Base-by-base conservation (phyloP, 2,329 filamentous ascomycete species). In the Clarireedia sp. region DNA sequence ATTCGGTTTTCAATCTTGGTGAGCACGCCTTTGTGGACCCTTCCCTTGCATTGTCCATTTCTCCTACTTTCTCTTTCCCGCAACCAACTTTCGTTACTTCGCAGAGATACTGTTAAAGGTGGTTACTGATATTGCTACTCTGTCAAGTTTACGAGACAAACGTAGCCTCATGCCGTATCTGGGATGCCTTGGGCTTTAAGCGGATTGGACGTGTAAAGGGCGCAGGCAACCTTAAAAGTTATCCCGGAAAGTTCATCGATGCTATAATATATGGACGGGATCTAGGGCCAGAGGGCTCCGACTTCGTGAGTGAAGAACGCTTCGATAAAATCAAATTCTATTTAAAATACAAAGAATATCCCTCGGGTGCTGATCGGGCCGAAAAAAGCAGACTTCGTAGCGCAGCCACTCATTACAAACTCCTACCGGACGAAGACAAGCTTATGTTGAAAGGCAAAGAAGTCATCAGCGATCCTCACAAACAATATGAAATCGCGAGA, bases 251-350 rank as follows among this genome's bases (percentile, higher is more conserved):
- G 57, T 71, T 74, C 5, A 76, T 82, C 19, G 79, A 82, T 66
- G 79, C 78, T 19, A 81, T 82, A 51, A 81, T 82, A 48, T 82
- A 80, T 64, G 85, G 86, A 36, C 78, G 82, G 53, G 82, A 85
- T 36, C 61, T 70, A 4, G 66, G 64, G 10, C 64, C 75, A 38
- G 86, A 89, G 65, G 81, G 80, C 65, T 89, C 94, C 69, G 89
- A 94, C 70, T 85, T 89, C 69, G 86, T 92, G 66, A 91, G 87
- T 71, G 91, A 96, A 76, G 91, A 96, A 75, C 89, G 94, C 64
- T 97, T 97, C 77, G 92, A 96, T 77, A 96, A 96, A 78, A 97
- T 97, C 70, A 87, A 91, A 68, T 97, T 89, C 77, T 97, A 97
- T 73, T 83, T 97, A 68, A 95, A 95, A 73, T 90, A 91, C 71